A percentile compares a stretch with the other conserved stretches of the same genome.
These are phyloP conservation scores for Phytopythium delawarense DNA, from an alignment of 352 stramenopile species.

Conservation along the genomic window DNA sequence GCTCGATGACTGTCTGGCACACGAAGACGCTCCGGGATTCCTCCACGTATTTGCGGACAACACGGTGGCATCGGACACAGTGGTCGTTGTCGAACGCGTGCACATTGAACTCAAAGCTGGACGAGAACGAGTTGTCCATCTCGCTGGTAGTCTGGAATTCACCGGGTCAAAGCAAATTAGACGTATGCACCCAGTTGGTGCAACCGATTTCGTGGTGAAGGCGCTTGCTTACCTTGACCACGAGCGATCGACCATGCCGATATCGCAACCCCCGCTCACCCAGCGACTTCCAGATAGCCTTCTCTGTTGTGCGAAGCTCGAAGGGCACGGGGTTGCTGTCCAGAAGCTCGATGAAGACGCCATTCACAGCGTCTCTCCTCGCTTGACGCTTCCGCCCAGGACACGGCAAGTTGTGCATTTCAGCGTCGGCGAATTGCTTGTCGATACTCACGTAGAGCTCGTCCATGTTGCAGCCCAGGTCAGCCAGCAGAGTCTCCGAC, in stretches of 20 bases:
- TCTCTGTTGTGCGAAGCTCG: conserved; percentile 3
- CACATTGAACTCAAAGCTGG: conserved; percentile 5
- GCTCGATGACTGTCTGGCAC: conserved; percentile 16
- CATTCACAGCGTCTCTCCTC: conserved; percentile 5
- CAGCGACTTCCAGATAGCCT: not conserved
- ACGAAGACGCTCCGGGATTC: conserved; percentile 19
- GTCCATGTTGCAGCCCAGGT: conserved; percentile 15
- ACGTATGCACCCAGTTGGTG: not conserved
- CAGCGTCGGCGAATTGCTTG: conserved; percentile 11
- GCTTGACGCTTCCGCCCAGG: conserved; percentile 13
- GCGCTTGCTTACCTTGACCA: not conserved
- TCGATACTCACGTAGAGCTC: conserved; percentile 11
- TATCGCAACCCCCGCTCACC: conserved; percentile 3
- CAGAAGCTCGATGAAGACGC: conserved; percentile 25
- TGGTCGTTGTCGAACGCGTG: conserved; percentile 18
- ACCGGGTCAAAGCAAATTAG: not conserved
- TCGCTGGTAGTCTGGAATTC: not conserved
- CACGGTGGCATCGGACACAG: conserved; percentile 3
- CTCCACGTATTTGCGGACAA: conserved; percentile 17
- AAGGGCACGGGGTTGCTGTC: conserved; percentile 27
- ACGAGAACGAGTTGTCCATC: conserved; percentile 3
- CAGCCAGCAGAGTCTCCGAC: conserved; percentile 10
- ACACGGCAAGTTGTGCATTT: conserved; percentile 12
- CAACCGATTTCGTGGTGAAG: not conserved
- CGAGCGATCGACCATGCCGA: not conserved